Base-by-base conservation (phyloP, 306 rosid genomes). In the Castanopsis chinensis region DNA sequence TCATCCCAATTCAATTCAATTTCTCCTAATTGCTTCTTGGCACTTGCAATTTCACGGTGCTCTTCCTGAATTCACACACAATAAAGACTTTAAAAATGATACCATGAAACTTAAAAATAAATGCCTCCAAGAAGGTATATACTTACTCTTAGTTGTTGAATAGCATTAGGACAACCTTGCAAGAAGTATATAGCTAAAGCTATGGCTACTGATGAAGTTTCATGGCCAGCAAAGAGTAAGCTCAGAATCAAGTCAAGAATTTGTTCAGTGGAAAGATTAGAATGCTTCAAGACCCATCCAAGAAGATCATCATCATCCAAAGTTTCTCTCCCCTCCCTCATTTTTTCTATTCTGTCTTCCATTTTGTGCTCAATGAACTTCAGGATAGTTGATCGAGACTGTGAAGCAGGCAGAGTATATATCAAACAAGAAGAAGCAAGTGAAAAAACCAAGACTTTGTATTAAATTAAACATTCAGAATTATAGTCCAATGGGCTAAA, bases 161-260 rank as follows among this genome's bases (percentile, higher is more conserved):
- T 72, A 23, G 99, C 94, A 59, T 49, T 79, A 67, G 96, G 97
- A 60, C 91, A 93, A 74, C 85, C 81, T 3, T 92, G 91, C 76
- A 96, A 85, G 82, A 96, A 93, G 87, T 85, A 85, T 43, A 96
- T 84, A 56, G 99, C 97, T 3, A 96, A 60, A 82, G 99, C 90
- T 78, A 96, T 96, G 72, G 99, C 80, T 3, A 96, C 97, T 1
- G 98, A 93, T 17, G 99, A 96, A 55, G 99, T 96, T 84, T 95
- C 99, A 81, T 95, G 99, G 41, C 99, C 99, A 79, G 99, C 99
- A 52, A 95, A 95, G 20, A 95, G 94, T 86, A 95, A 81, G 65
- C 99, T 93, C 1, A 95, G 80, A 33, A 95, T 83, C 85, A 95
- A 88, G 86, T 95, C 99, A 28, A 95, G 98, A 54, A 95, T 91